These are phyloP conservation scores for Lachnellula hyalina DNA, from an alignment of 2,329 filamentous ascomycete species.

Conservation along the genomic window DNA sequence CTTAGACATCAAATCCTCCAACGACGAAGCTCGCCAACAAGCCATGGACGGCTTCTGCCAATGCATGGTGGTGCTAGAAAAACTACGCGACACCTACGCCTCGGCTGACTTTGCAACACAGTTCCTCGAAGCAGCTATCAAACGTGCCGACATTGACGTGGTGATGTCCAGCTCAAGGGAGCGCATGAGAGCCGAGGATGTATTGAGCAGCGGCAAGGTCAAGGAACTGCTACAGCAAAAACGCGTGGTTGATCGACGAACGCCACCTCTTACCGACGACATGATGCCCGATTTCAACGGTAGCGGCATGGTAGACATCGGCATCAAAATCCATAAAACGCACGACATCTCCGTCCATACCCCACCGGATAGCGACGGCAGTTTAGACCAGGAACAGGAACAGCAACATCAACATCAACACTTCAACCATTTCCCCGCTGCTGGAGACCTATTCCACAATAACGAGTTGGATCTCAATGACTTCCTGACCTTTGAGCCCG, in stretches of 20 bases:
- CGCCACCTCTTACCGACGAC: constrained; percentile 9
- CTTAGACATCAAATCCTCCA: constrained; percentile 82
- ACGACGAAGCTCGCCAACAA: constrained; percentile 63
- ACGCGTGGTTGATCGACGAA: constrained; percentile 1
- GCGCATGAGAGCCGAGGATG: background rate
- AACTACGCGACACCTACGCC: constrained; percentile 81
- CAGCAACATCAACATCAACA: too few relatives aligned
- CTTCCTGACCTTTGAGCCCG: constrained; percentile 21
- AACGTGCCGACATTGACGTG: constrained; percentile 67
- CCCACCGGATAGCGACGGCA: constrained; percentile 13
- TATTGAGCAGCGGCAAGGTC: constrained; percentile 1
- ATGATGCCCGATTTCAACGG: background rate
- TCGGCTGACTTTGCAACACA: constrained; percentile 95
- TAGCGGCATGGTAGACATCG: constrained; percentile 5
- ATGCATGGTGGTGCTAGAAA: constrained; percentile 89
- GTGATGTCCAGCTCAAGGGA: constrained; percentile 9
- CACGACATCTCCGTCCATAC: constrained; percentile 16
- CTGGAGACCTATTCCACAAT: background rate
- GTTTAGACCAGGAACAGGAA: background rate
- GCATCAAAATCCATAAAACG: background rate
- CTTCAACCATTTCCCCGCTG: background rate
- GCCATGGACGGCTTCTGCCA: constrained; percentile 79
- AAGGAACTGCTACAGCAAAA: constrained; percentile 4
- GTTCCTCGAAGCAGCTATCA: constrained; percentile 87
- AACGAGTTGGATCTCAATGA: constrained; percentile 18